Evolutionary conservation across 306 rosid species (phyloP), one percentile per base, ranked within the genome.

Genomic region (Leucaena leucocephala): DNA sequence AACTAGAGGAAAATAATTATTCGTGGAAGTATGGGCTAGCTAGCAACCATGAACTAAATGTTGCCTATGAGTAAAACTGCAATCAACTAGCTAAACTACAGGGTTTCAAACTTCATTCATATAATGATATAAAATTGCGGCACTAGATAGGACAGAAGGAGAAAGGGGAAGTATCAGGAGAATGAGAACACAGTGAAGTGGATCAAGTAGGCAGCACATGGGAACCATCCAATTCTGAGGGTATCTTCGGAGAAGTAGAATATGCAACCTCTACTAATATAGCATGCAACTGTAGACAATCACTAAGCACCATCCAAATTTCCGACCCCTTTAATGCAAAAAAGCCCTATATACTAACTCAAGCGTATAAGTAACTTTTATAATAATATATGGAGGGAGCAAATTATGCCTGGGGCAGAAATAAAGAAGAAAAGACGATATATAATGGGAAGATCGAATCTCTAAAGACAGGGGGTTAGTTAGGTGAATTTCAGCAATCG

Each of bases 191-290:
- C 27, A 27, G 63, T 8, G 35, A 9, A 19, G 63, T 19, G 12
- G 34, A 58, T 58, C 64, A 58, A 58, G 38, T 58, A 22, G 7
- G 64, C 64, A 58, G 36, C 65, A 22, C 36, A 59, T 21, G 39
- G 66, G 66, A 59, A 59, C 66, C 66, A 59, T 59, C 66, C 66
- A 59, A 59, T 11, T 27, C 66, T 27, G 66, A 27, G 36, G 64
- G 36, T 58, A 58, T 21, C 64, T 58, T 27, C 10, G 36, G 36
- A 58, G 35, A 58, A 58, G 36, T 8, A 58, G 36, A 58, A 58
- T 27, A 27, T 27, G 27, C 27, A 27, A 36, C 36, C 3, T 19
- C 17, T 11, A 59, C 39, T 59, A 27, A 59, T 0, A 59, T 27
- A 27, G 66, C 66, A 59, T 27, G 17, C 2, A 59, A 27, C 38